Conservation (phyloP, 1,139 yeast species). For the Casaregolazyma suthepensis region DNA sequence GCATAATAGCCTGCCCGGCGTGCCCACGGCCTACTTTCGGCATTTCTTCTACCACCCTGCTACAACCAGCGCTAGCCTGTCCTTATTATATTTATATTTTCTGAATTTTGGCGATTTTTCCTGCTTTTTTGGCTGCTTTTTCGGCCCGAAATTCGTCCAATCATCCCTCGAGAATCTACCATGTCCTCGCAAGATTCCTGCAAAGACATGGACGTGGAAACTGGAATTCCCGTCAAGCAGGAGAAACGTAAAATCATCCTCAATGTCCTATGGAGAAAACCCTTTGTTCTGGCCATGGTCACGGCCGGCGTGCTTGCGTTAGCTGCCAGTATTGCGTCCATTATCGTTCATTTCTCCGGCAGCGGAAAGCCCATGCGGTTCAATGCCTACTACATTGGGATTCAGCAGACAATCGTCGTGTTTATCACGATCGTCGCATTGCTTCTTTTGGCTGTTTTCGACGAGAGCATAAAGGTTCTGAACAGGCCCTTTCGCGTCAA, state of each 20-base stretch:
- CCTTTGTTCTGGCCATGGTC: not conserved
- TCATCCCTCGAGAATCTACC: not conserved
- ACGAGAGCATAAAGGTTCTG: not conserved
- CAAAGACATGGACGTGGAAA: not conserved
- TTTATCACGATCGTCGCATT: not conserved
- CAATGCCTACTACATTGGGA: not conserved
- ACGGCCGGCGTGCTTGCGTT: not conserved
- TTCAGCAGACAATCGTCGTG: constrained; percentile 1
- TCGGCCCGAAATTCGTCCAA: not conserved
- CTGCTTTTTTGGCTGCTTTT: not conserved
- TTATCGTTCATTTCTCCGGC: not conserved
- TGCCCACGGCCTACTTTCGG: not conserved
- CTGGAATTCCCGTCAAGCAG: not conserved
- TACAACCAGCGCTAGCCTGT: not conserved
- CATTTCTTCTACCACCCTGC: not conserved
- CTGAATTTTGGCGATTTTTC: not conserved
- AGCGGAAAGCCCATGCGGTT: not conserved
- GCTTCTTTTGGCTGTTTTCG: not conserved
- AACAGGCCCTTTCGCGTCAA: not conserved
- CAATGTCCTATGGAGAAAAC: not conserved
- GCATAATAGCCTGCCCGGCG: not conserved
- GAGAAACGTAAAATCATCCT: not conserved
- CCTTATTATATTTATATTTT: not conserved
- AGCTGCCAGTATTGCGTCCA: not conserved
- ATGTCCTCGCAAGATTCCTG: not conserved